Conservation (phyloP, 2,329 filamentous ascomycete species). For the Capronia coronata region DNA sequence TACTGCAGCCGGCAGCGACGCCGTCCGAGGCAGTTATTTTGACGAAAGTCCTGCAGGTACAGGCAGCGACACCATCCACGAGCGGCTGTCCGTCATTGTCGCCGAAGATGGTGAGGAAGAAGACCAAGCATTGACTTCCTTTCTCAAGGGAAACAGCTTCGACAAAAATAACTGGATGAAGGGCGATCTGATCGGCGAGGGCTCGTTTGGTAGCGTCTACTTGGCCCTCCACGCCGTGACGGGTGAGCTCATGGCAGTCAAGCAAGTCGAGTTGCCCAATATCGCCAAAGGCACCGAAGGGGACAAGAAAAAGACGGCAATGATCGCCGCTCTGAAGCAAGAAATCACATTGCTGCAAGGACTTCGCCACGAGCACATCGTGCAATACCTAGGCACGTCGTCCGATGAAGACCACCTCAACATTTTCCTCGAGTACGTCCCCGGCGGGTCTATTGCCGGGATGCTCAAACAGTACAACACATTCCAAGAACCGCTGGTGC, state of each 20-base stretch:
- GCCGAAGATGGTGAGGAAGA: conserved; percentile 86
- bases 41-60: conserved; percentile 70
- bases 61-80: conserved; percentile 45
- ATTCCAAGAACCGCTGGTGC: conserved; percentile 83
- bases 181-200: conserved; percentile 91
- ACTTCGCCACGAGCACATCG: conserved; percentile 92
- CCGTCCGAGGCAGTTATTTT: conserved; percentile 72
- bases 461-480: conserved; percentile 99
- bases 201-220: conserved; percentile 93
- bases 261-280: conserved; percentile 89
- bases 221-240: conserved; percentile 92
- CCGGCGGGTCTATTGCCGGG: conserved; percentile 91
- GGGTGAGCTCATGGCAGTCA: conserved; percentile 94
- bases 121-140: conserved; percentile 82
- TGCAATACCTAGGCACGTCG: conserved; percentile 94
- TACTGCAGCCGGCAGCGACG: conserved; percentile 62
- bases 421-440: conserved; percentile 99
- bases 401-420: conserved; percentile 88
- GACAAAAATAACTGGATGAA: conserved; percentile 99
- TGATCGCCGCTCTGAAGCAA: conserved; percentile 95
- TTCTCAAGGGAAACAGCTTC: conserved; percentile 87
- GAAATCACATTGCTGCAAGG: conserved; percentile 93
- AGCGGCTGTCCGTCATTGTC: conserved; percentile 74
- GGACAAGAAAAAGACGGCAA: conserved; percentile 89
- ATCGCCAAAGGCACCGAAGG: conserved; percentile 69